A percentile compares a stretch with the other conserved stretches of the same genome.
Conservation (phyloP, 1,284 basidiomycete species). For the Ganoderma resinaceum region DNA sequence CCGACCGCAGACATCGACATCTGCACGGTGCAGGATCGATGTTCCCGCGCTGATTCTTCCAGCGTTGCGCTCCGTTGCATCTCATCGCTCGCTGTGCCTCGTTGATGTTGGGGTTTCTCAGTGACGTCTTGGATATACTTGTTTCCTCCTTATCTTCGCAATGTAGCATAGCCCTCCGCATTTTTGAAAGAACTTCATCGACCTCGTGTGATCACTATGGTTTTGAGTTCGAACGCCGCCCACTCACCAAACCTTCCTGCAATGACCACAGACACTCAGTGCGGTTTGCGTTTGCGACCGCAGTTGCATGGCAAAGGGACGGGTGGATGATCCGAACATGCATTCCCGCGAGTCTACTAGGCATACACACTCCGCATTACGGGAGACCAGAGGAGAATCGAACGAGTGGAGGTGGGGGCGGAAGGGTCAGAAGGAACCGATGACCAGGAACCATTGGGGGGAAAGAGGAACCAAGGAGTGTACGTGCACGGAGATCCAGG, state of each 20-base stretch:
- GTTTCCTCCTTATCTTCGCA: not conserved
- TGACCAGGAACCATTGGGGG: not conserved
- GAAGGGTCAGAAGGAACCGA: not conserved
- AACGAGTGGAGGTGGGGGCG: slow-evolving; percentile 8
- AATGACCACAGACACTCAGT: not conserved
- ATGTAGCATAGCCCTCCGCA: not conserved
- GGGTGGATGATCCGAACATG: slow-evolving; percentile 1
- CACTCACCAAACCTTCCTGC: not conserved
- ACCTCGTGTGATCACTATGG: not conserved
- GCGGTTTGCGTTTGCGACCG: not conserved
- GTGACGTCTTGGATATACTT: not conserved
- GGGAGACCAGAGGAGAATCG: not conserved
- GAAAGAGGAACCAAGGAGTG: slow-evolving; percentile 11
- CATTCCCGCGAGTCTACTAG: slow-evolving; percentile 8
- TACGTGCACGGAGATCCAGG: slow-evolving; percentile 6
- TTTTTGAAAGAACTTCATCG: not conserved
- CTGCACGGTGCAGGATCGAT: not conserved
- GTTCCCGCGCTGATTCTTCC: not conserved
- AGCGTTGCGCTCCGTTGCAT: not conserved
- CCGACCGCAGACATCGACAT: not conserved
- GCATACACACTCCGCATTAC: slow-evolving; percentile 2
- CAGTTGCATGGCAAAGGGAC: not conserved
- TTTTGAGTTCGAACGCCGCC: not conserved
- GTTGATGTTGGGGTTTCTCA: not conserved
- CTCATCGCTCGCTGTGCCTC: not conserved